Evolutionary conservation across 2,329 filamentous ascomycete genomes (phyloP), one percentile per base, ranked within the genome.

Genomic region (Aspergillus sp.): DNA sequence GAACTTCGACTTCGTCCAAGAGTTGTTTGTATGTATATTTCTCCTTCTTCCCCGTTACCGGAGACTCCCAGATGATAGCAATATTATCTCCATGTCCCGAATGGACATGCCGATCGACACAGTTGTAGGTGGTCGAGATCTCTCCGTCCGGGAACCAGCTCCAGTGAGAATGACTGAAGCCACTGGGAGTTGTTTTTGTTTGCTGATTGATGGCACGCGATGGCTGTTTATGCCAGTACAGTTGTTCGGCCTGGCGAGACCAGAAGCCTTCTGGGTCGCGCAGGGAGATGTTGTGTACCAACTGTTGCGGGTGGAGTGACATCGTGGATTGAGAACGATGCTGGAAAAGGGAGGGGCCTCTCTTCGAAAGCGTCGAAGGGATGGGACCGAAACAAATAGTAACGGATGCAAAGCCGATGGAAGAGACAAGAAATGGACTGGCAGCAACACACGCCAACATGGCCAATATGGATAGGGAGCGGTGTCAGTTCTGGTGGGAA

Each of bases 61-160:
- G 91, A 65, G 90, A 94, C 74, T 97, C 93, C 83, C 91, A 97
- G 68, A 90, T 86, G 60, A 98, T 90, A 21, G 93, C 94, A 0
- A 88, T 82, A 53, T 84, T 79, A 49, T 89, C 83, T 13, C 92
- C 92, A 65, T 88, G 82, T n/a, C 93, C 91, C 5, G 85, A 86
- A 38, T 85, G 79, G n/a, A 97, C 92, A 77, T 97, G 93, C 13
- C 93, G 84, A 76, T 97, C 92, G 13, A 97, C 81, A 73, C 92
- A 96, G 74, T 97, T 98, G 81, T 92, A 96, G 67, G 90, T 92
- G 0, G 92, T 97, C 41, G 90, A 95, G 67, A 98, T 91, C 79
- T 95, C 88, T 63, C 93, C 94, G 64, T 87, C 91, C 0, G 91
- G 86, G 68, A 96, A 97, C 94, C 94, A 98, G 64, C 87, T 85